Percentiles rank a stretch among this genome's conserved stretches.
These are phyloP conservation scores for Eimeria zaria DNA, from an alignment of 169 alveolate species.

Conservation along the genomic window DNA sequence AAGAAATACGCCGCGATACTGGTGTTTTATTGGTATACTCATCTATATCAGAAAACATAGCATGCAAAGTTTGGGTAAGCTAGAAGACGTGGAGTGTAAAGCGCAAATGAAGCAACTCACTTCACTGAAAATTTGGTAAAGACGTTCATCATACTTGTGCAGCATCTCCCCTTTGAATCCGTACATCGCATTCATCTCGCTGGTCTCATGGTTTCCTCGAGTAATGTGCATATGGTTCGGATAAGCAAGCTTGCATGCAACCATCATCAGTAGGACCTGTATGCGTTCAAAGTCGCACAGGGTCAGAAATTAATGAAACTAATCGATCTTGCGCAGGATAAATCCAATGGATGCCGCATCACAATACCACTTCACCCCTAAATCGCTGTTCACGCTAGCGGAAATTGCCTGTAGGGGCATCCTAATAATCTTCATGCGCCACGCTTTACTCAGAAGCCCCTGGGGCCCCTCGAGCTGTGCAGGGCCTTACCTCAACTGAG, in stretches of 20 bases:
- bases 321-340: background rate
- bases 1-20: background rate
- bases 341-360: background rate
- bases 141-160: constrained; percentile 97
- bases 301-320: background rate
- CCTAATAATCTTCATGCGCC: too few species aligned
- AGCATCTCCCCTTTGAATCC: constrained; percentile 99
- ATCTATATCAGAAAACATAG: background rate
- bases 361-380: background rate
- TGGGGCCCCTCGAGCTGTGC: too few species aligned
- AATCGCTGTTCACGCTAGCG: background rate
- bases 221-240: constrained; percentile 98
- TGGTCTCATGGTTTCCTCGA: constrained; percentile 99
- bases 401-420: background rate
- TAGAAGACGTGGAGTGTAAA: background rate
- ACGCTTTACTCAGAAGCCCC: background rate
- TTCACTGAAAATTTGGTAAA: constrained; percentile 95
- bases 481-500: constrained; percentile 91
- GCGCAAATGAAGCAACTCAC: constrained; percentile 55
- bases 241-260: constrained; percentile 89
- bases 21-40: background rate
- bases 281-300: background rate
- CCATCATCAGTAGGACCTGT: constrained; percentile 84
- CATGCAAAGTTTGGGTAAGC: background rate
- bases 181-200: constrained; percentile 98